Conservation (phyloP, 306 rosid genomes). For the Begonia peltatifolia region DNA sequence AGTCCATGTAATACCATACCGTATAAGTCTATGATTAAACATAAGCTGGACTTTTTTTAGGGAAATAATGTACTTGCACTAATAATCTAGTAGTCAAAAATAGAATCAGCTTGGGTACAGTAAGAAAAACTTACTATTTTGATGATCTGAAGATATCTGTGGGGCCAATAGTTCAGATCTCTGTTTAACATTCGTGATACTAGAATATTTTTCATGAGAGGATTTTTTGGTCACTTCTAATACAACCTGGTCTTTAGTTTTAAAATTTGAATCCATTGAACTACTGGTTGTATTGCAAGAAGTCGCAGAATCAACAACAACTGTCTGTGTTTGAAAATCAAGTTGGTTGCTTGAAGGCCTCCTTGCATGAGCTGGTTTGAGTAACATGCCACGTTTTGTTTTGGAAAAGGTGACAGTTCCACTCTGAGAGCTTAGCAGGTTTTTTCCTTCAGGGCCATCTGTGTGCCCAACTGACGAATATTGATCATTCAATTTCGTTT, state of each 20-base stretch:
- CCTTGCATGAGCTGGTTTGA: conserved; percentile 65
- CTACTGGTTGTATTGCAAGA: conserved; percentile 9
- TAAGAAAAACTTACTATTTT: conserved; percentile 42
- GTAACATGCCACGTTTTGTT: conserved; percentile 89
- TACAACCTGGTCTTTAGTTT: conserved; percentile 17
- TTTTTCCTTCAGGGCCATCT: conserved; percentile 50
- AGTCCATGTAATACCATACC: not conserved
- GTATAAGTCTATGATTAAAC: too few species aligned
- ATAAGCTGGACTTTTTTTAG: not conserved
- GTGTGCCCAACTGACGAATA: conserved; percentile 43
- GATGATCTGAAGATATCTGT: conserved; percentile 28
- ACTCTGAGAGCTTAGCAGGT: conserved; percentile 26
- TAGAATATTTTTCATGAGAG: conserved; percentile 43
- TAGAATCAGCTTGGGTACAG: not conserved
- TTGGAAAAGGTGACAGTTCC: conserved; percentile 57
- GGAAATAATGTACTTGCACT: not conserved
- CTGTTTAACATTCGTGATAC: conserved; percentile 34
- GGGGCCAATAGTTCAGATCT: conserved; percentile 30
- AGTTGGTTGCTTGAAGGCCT: conserved; percentile 53
- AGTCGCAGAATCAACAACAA: not conserved
- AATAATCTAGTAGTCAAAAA: not conserved
- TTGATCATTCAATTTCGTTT: conserved; percentile 47
- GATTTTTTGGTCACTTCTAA: conserved; percentile 37
- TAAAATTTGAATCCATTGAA: conserved; percentile 23
- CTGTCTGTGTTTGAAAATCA: conserved; percentile 45